A percentile compares a stretch with the other conserved stretches of the same genome.
phyloP scores from a whole-genome alignment of 2,329 filamentous ascomycete species.

The Apiospora koreana region DNA sequence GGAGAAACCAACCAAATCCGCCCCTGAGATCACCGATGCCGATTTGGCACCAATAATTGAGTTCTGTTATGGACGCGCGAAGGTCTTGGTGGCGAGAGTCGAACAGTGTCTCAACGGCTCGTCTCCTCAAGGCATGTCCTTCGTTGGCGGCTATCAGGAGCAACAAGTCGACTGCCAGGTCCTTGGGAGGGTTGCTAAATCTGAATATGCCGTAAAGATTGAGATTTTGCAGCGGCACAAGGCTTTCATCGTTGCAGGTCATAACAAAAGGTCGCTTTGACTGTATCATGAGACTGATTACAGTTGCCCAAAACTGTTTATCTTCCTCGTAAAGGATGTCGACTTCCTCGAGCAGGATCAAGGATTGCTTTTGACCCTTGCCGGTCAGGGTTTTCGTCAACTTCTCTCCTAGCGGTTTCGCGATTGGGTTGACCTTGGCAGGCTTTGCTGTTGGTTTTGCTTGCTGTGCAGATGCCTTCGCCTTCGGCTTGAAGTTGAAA shows the following conservation, averaged over 20 bases:
- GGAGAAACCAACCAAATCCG: constrained; percentile 87
- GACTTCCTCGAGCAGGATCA: constrained; percentile 92
- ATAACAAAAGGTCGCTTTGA: constrained; percentile 93
- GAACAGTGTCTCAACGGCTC: constrained; percentile 71
- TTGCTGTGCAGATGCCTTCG: constrained; percentile 35
- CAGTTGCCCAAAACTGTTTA: constrained; percentile 88
- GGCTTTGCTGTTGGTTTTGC: constrained; percentile 30
- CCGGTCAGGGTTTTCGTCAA: constrained; percentile 32
- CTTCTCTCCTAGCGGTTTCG: constrained; percentile 31
- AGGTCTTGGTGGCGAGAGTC: constrained; percentile 70
- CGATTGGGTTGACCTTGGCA: constrained; percentile 4
- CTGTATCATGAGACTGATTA: constrained; percentile 74
- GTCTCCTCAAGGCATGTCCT: constrained; percentile 74
- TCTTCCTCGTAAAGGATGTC: constrained; percentile 95
- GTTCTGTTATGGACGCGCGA: constrained; percentile 76
- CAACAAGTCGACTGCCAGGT: constrained; percentile 77
- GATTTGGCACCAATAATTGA: constrained; percentile 98
- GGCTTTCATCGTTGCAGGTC: constrained; percentile 89
- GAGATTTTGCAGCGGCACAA: constrained; percentile 75
- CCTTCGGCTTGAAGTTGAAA: constrained; percentile 73
- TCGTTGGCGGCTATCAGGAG: constrained; percentile 84
- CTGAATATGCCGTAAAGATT: constrained; percentile 84
- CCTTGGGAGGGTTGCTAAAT: constrained; percentile 64
- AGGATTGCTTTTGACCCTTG: constrained; percentile 80
- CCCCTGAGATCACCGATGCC: constrained; percentile 86